phyloP scores from a whole-genome alignment of 2,329 filamentous ascomycete species.

The Claviceps sp. region DNA sequence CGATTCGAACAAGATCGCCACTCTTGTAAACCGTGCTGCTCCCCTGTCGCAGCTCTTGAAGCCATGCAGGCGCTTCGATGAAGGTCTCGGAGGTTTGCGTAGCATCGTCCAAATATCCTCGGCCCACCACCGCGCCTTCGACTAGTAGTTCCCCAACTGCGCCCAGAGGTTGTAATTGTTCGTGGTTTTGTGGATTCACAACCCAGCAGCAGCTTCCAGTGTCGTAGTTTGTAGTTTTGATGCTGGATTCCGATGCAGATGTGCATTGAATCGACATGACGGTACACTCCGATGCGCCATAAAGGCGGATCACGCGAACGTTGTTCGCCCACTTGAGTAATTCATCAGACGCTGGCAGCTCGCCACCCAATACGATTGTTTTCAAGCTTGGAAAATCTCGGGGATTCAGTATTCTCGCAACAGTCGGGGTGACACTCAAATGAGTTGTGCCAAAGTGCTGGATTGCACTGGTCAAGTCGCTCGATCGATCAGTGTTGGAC shows the following conservation, averaged over 20 bases:
- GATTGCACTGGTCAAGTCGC: conserved; percentile 8
- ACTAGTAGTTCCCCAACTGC: conserved; percentile 1
- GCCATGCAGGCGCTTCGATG: neutral
- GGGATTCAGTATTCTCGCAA: conserved; percentile 3
- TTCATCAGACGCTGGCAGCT: neutral
- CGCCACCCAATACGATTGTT: conserved; percentile 4
- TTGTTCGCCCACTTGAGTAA: neutral
- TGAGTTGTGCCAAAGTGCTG: conserved; percentile 1
- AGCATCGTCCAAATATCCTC: neutral
- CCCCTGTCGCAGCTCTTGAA: neutral
- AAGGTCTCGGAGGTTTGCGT: neutral
- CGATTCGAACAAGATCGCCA: neutral
- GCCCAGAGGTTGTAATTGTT: neutral
- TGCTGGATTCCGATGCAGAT: neutral
- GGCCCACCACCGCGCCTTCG: neutral
- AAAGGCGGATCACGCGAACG: neutral
- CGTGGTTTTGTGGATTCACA: neutral
- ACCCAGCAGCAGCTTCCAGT: neutral
- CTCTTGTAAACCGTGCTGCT: neutral
- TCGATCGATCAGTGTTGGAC: conserved; percentile 7
- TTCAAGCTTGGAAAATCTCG: conserved; percentile 1
- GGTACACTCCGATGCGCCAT: conserved; percentile 1
- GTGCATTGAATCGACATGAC: neutral
- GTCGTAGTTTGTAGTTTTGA: neutral
- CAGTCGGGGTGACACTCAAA: conserved; percentile 7